phyloP scores from a whole-genome alignment of 331 rosid genomes.

The Acacia pycnantha region DNA sequence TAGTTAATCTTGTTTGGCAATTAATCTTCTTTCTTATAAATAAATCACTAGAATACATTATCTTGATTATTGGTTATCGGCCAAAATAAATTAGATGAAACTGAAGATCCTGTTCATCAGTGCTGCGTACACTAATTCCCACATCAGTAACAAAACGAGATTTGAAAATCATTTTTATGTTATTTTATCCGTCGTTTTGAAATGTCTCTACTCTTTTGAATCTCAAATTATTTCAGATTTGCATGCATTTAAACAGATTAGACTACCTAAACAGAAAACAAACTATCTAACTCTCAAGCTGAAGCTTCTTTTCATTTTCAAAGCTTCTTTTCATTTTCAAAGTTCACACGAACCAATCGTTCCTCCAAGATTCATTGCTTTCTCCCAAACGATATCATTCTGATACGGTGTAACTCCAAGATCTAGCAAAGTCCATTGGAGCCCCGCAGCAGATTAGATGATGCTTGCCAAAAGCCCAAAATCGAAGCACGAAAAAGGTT shows the following conservation, averaged over 20 bases:
- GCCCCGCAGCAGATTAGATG: no score
- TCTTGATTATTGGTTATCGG: background rate
- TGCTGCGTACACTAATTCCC: background rate
- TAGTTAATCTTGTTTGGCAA: no score
- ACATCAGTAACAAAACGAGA: background rate
- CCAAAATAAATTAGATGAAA: background rate
- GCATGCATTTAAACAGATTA: constrained; percentile 10
- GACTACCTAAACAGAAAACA: constrained; percentile 2
- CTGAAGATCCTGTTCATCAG: background rate
- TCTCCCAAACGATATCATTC: no score
- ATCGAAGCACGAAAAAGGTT: no score
- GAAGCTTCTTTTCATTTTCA: no score
- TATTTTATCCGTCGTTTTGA: background rate
- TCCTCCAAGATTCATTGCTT: no score
- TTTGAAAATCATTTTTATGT: background rate
- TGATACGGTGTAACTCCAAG: no score
- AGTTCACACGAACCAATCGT: no score
- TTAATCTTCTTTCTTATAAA: background rate
- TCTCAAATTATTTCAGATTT: background rate
- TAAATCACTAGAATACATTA: background rate
- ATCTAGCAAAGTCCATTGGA: no score
- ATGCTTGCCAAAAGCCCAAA: no score
- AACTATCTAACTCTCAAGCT: no score
- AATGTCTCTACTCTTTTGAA: background rate
- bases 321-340: no score